These are phyloP conservation scores for Schwanniomyces yamadae DNA, from an alignment of 805 yeast genomes.

Conservation along the genomic window DNA sequence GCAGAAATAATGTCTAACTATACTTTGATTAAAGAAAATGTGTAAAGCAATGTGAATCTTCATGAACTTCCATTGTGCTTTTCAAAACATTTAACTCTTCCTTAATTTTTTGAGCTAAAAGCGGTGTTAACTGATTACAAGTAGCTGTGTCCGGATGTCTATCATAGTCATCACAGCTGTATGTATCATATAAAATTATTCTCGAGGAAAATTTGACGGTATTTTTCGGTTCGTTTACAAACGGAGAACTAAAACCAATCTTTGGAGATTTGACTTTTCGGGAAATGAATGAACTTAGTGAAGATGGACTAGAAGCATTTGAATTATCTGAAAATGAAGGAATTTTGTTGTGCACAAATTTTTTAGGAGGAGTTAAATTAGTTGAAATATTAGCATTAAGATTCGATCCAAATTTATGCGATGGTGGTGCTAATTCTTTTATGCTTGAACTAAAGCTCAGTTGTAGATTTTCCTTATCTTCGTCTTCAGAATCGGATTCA, in stretches of 20 bases:
- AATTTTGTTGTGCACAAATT: constrained; percentile 30
- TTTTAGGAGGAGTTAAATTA: constrained; percentile 16
- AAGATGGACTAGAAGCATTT: constrained; percentile 29
- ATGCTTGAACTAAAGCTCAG: background rate
- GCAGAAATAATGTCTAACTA: background rate
- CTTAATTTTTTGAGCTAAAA: constrained; percentile 79
- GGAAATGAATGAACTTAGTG: constrained; percentile 30
- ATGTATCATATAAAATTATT: constrained; percentile 82
- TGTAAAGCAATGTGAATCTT: constrained; percentile 73
- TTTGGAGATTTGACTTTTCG: constrained; percentile 23
- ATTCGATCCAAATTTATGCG: constrained; percentile 2
- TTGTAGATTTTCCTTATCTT: constrained; percentile 3
- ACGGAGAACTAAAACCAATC: constrained; percentile 1
- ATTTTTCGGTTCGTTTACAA: constrained; percentile 6
- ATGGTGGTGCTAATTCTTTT: constrained; percentile 3
- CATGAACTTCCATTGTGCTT: constrained; percentile 80
- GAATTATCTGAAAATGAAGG: constrained; percentile 28
- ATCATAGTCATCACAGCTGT: constrained; percentile 80
- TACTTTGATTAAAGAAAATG: constrained; percentile 63
- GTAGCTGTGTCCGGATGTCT: constrained; percentile 92
- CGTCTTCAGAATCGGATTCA: constrained; percentile 20
- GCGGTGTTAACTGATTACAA: constrained; percentile 86
- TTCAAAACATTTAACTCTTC: constrained; percentile 81
- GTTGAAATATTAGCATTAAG: constrained; percentile 5
- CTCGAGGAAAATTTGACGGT: constrained; percentile 73